phyloP scores from a whole-genome alignment of 441 rosid species.

The Omphalea diandra region DNA sequence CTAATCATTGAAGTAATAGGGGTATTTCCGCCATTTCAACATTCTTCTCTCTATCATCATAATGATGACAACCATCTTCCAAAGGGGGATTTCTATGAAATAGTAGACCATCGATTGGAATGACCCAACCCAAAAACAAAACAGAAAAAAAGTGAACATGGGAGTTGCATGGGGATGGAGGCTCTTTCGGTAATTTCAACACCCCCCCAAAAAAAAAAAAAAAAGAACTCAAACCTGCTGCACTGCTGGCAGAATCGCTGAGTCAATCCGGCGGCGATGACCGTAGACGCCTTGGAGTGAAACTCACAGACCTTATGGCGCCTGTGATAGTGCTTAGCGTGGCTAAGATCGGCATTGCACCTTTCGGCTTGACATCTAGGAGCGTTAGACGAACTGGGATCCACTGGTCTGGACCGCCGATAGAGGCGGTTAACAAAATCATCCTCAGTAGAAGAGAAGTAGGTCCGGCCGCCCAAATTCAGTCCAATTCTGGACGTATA shows the following conservation, averaged over 20 bases:
- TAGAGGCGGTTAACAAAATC: constrained; percentile 85
- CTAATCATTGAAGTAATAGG: constrained; percentile 35
- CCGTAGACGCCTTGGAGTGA: constrained; percentile 94
- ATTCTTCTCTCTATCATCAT: neutral
- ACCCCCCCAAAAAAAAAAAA: no score
- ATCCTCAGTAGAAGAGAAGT: constrained; percentile 86
- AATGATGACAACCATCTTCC: neutral
- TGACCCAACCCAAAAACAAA: neutral
- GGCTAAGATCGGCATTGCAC: constrained; percentile 87
- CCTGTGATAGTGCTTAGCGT: constrained; percentile 93
- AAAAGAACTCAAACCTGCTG: constrained; percentile 99
- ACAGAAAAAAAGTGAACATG: constrained; percentile 10
- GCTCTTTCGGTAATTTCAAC: constrained; percentile 28
- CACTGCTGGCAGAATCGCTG: constrained; percentile 99
- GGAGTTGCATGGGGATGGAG: constrained; percentile 32
- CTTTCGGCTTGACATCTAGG: constrained; percentile 96
- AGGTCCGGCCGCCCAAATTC: constrained; percentile 88
- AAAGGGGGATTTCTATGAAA: neutral
- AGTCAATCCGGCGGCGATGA: constrained; percentile 76
- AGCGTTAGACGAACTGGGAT: constrained; percentile 43
- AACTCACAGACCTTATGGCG: constrained; percentile 96
- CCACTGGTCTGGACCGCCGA: constrained; percentile 69
- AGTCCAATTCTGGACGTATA: constrained; percentile 74
- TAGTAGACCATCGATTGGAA: neutral
- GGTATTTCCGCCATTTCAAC: constrained; percentile 29